Percentiles rank a stretch among this genome's conserved stretches.
Conservation (phyloP, 1,284 basidiomycete species). For the Leccinum solheimii region DNA sequence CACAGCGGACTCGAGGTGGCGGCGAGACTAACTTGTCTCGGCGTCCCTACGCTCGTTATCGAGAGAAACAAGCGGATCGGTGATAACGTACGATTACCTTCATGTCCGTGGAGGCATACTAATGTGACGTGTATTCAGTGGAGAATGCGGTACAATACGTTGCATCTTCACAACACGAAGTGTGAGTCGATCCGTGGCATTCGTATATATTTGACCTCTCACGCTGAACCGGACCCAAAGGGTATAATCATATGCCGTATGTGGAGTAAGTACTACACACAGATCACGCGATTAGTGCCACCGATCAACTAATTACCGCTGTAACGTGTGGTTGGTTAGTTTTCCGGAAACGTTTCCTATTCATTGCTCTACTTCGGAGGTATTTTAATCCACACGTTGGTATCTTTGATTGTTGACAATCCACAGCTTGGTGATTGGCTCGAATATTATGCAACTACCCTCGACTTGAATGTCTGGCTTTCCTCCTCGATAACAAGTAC, state of each 20-base stretch:
- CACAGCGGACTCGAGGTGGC: conserved; percentile 39
- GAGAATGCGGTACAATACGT: conserved; percentile 33
- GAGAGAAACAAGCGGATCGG: conserved; percentile 38
- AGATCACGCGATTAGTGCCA: not conserved
- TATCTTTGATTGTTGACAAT: conserved; percentile 1
- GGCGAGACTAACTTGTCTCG: conserved; percentile 32
- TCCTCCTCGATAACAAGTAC: conserved; percentile 42
- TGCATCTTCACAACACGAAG: conserved; percentile 27
- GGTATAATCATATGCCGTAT: conserved; percentile 29
- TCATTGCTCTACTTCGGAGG: conserved; percentile 36
- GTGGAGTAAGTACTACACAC: conserved; percentile 22
- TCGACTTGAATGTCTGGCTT: conserved; percentile 30
- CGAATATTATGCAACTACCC: conserved; percentile 33
- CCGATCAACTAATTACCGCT: not conserved
- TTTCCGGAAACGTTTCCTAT: conserved; percentile 42
- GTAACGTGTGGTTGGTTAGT: conserved; percentile 9
- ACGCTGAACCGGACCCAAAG: conserved; percentile 13
- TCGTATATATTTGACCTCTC: not conserved
- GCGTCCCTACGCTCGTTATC: conserved; percentile 31
- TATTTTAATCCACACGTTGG: conserved; percentile 11
- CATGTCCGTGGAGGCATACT: not conserved
- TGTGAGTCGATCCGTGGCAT: conserved; percentile 21
- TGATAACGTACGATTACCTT: conserved; percentile 22
- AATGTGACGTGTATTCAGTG: conserved; percentile 19
- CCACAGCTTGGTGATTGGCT: conserved; percentile 57